Base-by-base conservation (phyloP, 2,329 filamentous ascomycete species). In the Aureobasidium lini region DNA sequence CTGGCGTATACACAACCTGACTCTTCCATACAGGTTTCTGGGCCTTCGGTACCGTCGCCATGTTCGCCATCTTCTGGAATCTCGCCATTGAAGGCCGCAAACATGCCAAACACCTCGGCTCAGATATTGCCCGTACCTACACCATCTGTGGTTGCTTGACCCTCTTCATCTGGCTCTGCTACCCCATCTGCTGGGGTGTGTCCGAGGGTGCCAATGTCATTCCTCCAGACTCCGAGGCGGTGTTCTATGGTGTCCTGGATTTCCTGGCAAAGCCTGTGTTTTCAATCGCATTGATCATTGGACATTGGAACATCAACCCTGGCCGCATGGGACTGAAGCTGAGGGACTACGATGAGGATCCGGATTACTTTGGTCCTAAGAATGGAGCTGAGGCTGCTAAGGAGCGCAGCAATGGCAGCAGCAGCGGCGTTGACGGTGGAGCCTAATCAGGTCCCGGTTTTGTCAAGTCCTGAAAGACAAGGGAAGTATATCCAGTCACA, bases 191-290 rank as follows among this genome's bases (percentile, higher is more conserved):
- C 18, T 86, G 83, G 83, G 83, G 81, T 43, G 67, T 85, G 1
- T 74, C 70, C 37, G 83, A 85, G 65, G 83, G 82, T 6, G 83
- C 81, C 8, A 86, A 86, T 63, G 71, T 84, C 61, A 84, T 86
- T 42, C 72, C 84, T 2, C 81, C 83, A 0, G 84, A 87, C 66
- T 82, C 81, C 0, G 84, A 87, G 64, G 82, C 82, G 3, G 72
- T 85, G 56, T 86, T 86, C 67, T 88, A 87, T 64, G 83, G 84
- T 13, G 70, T 86, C 2, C 74, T 87, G 0, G 84, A 87, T 59
- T 71, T 86, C 6, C 56, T 85, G 1, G 77, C 84, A 1, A 87
- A 86, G 70, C 81, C 82, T 1, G 73, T 80, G 9, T 87, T 86
- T 64, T 79, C 80, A 1, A 71, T 75, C 5, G 63, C 84, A 1